Conservation (phyloP, 1,284 basidiomycete genomes). For the Apiotrichum gamsii region DNA sequence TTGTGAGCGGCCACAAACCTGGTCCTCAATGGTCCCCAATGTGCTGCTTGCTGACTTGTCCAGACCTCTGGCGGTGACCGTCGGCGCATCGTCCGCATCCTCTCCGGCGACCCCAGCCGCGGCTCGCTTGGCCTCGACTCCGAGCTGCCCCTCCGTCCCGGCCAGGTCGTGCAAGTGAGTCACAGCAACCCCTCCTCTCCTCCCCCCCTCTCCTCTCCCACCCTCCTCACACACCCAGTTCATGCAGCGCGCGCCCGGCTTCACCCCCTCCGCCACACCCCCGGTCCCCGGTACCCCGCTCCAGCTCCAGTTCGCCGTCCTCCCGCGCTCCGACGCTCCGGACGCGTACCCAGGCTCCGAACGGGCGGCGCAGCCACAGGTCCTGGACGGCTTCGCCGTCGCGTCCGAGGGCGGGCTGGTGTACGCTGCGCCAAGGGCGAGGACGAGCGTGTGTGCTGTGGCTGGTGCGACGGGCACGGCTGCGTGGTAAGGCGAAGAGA, state of each 20-base stretch:
- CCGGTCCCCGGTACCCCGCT: too few relatives aligned
- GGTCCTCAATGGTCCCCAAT: too few relatives aligned
- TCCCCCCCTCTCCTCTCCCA: neutral
- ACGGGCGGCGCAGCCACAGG: neutral
- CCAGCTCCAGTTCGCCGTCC: constrained; percentile 7
- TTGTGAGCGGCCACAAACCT: too few relatives aligned
- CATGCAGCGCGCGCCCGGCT: constrained; percentile 4
- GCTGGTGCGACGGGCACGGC: constrained; percentile 6
- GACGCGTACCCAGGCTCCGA: constrained; percentile 1
- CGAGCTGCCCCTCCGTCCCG: constrained; percentile 55
- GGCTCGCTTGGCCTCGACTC: constrained; percentile 67
- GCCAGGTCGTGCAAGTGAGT: constrained; percentile 59
- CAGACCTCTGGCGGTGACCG: too few relatives aligned
- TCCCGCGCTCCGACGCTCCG: constrained; percentile 6
- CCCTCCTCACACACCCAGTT: constrained; percentile 7
- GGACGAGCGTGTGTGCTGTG: constrained; percentile 7
- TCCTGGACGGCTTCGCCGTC: constrained; percentile 9
- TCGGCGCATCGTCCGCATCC: constrained; percentile 49
- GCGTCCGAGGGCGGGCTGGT: constrained; percentile 13
- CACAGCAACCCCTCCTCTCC: neutral
- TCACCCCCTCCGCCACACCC: neutral
- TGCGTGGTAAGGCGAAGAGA: too few relatives aligned
- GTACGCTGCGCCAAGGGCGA: neutral
- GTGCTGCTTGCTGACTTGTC: too few relatives aligned
- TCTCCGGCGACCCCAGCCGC: constrained; percentile 70